phyloP scores from a whole-genome alignment of 495 filamentous ascomycete species.

The Achaetomiella virescens region DNA sequence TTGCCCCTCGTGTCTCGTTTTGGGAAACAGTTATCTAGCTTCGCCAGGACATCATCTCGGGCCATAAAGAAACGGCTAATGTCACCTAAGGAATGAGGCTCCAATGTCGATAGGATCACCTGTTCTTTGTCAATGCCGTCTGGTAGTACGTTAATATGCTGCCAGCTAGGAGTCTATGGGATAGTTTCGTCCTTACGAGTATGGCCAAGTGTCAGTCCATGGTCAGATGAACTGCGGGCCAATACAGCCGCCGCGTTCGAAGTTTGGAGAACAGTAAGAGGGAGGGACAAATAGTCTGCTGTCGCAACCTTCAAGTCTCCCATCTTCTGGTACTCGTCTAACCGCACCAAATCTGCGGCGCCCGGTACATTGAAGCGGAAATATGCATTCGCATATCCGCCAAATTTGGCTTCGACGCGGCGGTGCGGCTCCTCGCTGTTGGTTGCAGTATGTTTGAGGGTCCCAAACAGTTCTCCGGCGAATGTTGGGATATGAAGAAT shows the following conservation, averaged over 20 bases:
- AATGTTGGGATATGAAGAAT: background rate
- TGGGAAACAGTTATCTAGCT: conserved; percentile 4
- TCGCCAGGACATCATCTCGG: conserved; percentile 12
- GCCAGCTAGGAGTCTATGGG: background rate
- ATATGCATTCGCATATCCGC: conserved; percentile 1
- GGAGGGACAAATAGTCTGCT: conserved; percentile 1
- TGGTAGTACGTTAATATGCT: background rate
- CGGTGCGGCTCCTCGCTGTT: conserved; percentile 7
- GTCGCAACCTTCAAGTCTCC: conserved; percentile 9
- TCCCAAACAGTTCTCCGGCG: background rate
- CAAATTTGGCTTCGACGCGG: background rate
- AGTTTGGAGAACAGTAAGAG: background rate
- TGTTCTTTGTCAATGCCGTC: conserved; percentile 4
- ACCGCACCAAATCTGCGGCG: conserved; percentile 67
- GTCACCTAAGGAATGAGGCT: background rate
- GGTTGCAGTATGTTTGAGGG: conserved; percentile 14
- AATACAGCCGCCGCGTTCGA: background rate
- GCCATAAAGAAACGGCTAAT: conserved; percentile 17
- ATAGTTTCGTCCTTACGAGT: background rate
- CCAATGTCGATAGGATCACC: background rate
- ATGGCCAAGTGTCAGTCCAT: conserved; percentile 5
- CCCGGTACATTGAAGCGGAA: conserved; percentile 38
- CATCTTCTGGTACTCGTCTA: conserved; percentile 15
- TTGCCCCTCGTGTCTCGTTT: background rate
- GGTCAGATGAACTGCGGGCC: background rate